phyloP scores from a whole-genome alignment of 1,284 basidiomycete genomes.

The Naganishia sp. region DNA sequence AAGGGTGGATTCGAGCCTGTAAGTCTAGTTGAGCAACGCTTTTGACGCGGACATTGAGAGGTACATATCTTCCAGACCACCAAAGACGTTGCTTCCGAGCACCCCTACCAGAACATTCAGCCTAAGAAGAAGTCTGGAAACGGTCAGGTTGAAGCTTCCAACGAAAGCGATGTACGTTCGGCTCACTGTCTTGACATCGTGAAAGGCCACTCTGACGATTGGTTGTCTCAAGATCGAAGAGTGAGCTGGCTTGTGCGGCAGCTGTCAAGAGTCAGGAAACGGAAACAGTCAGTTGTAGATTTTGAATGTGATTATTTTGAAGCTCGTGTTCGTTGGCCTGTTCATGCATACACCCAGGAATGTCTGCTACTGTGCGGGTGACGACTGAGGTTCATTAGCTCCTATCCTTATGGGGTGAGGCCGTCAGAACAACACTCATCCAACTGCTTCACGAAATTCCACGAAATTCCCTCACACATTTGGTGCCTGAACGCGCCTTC shows the following conservation, averaged over 20 bases:
- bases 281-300: not conserved
- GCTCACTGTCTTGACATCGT: not conserved
- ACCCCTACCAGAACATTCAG: constrained; percentile 49
- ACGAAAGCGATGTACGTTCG: constrained; percentile 35
- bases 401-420: too few relatives aligned
- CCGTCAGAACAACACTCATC: too few relatives aligned
- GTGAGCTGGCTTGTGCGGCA: not conserved
- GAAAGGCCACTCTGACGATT: too few relatives aligned
- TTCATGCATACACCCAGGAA: not conserved
- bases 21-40: constrained; percentile 21
- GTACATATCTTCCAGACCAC: constrained; percentile 4
- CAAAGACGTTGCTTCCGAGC: constrained; percentile 44
- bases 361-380: too few relatives aligned
- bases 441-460: not conserved
- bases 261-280: not conserved
- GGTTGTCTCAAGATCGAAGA: constrained; percentile 24
- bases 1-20: constrained; percentile 39
- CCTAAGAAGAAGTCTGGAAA: constrained; percentile 22
- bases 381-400: too few relatives aligned
- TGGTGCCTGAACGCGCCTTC: not conserved
- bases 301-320: not conserved
- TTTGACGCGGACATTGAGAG: too few relatives aligned
- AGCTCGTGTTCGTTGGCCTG: not conserved
- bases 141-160: constrained; percentile 24
- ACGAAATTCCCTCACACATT: not conserved